A percentile compares a stretch with the other conserved stretches of the same genome.
phyloP scores from a whole-genome alignment of 1,139 yeast species.

The Yamadazyma triangularis region DNA sequence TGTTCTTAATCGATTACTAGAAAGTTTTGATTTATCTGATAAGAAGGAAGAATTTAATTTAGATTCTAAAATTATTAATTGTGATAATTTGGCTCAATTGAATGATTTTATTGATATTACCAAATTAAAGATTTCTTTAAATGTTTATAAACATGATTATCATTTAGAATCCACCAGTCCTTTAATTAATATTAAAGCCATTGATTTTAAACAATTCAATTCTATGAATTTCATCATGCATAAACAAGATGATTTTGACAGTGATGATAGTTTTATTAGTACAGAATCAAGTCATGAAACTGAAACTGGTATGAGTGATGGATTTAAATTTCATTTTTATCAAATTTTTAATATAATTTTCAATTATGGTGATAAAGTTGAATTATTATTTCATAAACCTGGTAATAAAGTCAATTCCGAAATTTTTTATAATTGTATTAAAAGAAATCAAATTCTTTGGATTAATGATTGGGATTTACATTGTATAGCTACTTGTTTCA shows the following conservation, averaged over 20 bases:
- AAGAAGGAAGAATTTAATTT: slow-evolving; percentile 3
- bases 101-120: slow-evolving; percentile 70
- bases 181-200: neutral
- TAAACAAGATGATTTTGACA: slow-evolving; percentile 1
- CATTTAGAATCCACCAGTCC: slow-evolving; percentile 17
- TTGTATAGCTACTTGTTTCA: slow-evolving; percentile 51
- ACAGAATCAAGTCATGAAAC: too few species aligned
- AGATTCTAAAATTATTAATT: slow-evolving; percentile 16
- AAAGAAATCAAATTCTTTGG: slow-evolving; percentile 52
- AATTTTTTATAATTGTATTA: slow-evolving; percentile 48
- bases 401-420: slow-evolving; percentile 51
- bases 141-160: slow-evolving; percentile 53
- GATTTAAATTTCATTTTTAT: slow-evolving; percentile 39
- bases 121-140: slow-evolving; percentile 67
- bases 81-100: slow-evolving; percentile 57
- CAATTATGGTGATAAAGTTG: slow-evolving; percentile 36
- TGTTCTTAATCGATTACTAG: slow-evolving; percentile 26
- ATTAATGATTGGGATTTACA: slow-evolving; percentile 62
- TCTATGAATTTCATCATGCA: neutral
- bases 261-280: too few species aligned
- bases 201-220: slow-evolving; percentile 2
- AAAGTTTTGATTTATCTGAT: slow-evolving; percentile 18
- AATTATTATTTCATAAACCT: slow-evolving; percentile 53
- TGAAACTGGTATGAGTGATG: slow-evolving; percentile 22
- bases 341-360: slow-evolving; percentile 37